Conservation (phyloP, 2,329 filamentous ascomycete genomes). For the Thelonectria olida region DNA sequence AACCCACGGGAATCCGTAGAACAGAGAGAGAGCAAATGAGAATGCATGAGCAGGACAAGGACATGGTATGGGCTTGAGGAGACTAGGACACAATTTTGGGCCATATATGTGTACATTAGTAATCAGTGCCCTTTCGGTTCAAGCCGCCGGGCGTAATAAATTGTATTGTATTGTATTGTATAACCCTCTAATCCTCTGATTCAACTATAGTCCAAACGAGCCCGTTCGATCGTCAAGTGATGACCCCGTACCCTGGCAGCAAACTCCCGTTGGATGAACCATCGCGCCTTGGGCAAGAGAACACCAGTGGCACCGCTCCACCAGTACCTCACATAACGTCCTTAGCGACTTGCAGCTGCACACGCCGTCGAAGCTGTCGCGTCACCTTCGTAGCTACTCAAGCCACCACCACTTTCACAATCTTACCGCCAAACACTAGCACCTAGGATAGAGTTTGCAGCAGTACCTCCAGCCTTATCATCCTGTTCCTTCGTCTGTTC, state of each 20-base stretch:
- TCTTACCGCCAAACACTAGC: not conserved
- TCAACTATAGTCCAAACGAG: constrained; percentile 2
- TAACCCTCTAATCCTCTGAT: too few relatives aligned
- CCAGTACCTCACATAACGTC: not conserved
- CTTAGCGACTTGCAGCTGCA: not conserved
- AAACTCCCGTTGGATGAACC: not conserved
- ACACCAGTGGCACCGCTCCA: not conserved
- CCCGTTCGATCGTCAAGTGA: not conserved
- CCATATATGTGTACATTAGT: too few relatives aligned
- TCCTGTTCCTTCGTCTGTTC: not conserved
- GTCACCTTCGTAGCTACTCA: not conserved
- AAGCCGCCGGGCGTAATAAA: too few relatives aligned
- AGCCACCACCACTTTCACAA: not conserved
- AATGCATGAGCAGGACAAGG: too few relatives aligned
- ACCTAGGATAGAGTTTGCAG: not conserved
- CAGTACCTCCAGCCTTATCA: not conserved
- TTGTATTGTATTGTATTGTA: too few relatives aligned
- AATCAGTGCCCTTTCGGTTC: too few relatives aligned
- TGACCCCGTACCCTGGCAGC: not conserved
- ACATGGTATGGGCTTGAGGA: too few relatives aligned
- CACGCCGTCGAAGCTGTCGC: not conserved
- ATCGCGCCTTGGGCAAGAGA: not conserved
- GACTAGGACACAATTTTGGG: too few relatives aligned
- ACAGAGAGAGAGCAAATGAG: too few relatives aligned
- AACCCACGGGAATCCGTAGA: too few relatives aligned